phyloP scores from a whole-genome alignment of 768 basidiomycete species.

The Naematelia encephala region DNA sequence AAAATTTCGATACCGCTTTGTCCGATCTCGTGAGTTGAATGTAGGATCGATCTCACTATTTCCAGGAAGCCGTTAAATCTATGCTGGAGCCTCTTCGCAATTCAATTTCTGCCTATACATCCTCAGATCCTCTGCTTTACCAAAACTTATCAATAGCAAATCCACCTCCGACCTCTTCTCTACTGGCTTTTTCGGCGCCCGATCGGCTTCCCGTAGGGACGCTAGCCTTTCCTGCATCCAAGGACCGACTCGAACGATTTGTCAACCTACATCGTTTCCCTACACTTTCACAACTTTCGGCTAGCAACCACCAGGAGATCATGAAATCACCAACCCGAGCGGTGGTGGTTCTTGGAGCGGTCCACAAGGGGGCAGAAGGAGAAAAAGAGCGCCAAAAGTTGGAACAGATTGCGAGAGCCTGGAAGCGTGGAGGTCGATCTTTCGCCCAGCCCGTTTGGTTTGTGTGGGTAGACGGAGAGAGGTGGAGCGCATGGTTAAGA shows the following conservation, averaged over 20 bases:
- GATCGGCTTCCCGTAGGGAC: slow-evolving; percentile 58
- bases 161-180: slow-evolving; percentile 47
- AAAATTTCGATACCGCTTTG: slow-evolving; percentile 46
- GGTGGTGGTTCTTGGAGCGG: slow-evolving; percentile 67
- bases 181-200: slow-evolving; percentile 65
- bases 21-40: slow-evolving; percentile 47
- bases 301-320: slow-evolving; percentile 74
- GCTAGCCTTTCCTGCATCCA: slow-evolving; percentile 20
- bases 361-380: slow-evolving; percentile 42
- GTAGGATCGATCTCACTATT: slow-evolving; percentile 31
- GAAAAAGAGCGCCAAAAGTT: slow-evolving; percentile 56
- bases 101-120: slow-evolving; percentile 56
- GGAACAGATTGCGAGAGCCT: slow-evolving; percentile 59
- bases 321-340: slow-evolving; percentile 77
- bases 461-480: slow-evolving; percentile 80
- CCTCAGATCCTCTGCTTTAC: slow-evolving; percentile 52
- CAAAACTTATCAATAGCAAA: slow-evolving; percentile 39
- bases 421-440: slow-evolving; percentile 57
- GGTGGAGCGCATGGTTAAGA: slow-evolving; percentile 86
- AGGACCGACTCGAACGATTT: slow-evolving; percentile 57
- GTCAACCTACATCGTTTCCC: slow-evolving; percentile 70
- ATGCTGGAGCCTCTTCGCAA: slow-evolving; percentile 59
- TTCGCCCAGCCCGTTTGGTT: slow-evolving; percentile 62
- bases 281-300: slow-evolving; percentile 67
- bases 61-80: slow-evolving; percentile 59